These are phyloP conservation scores for Solanum neorickii DNA, from an alignment of 257 asterid species.

Conservation along the genomic window DNA sequence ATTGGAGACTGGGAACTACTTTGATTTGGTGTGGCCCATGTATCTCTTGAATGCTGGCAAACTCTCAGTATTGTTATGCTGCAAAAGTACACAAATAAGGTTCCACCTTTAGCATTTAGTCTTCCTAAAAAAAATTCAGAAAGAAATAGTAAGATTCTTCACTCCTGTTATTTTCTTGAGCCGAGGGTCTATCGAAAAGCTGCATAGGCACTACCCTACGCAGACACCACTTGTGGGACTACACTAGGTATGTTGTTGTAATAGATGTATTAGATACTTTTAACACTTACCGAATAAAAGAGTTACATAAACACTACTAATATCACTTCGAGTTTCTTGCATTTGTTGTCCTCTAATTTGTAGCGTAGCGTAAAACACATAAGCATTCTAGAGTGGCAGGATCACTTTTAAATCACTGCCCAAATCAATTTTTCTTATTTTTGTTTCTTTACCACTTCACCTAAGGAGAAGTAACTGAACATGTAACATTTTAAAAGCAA, in stretches of 20 bases:
- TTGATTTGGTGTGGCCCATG: slow-evolving; percentile 32
- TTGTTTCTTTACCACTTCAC: background rate
- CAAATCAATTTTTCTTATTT: background rate
- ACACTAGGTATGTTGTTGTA: background rate
- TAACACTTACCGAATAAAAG: background rate
- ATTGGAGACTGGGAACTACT: slow-evolving; percentile 31
- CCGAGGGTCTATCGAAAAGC: background rate
- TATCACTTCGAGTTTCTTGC: background rate
- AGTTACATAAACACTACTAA: background rate
- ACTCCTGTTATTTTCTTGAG: background rate
- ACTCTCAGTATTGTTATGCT: slow-evolving; percentile 34
- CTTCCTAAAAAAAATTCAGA: background rate
- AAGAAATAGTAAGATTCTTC: background rate
- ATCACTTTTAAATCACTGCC: background rate
- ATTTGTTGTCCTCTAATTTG: background rate
- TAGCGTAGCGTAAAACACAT: background rate
- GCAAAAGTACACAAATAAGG: background rate
- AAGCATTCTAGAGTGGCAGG: background rate
- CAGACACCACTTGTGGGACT: background rate
- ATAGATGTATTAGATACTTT: background rate
- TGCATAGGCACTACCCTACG: background rate
- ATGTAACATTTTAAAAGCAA: background rate
- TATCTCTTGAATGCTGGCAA: slow-evolving; percentile 20
- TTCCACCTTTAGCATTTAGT: background rate
- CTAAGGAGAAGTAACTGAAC: background rate